Conservation (phyloP, 208 protist species). For the Leptomonas pyrrhocoris region DNA sequence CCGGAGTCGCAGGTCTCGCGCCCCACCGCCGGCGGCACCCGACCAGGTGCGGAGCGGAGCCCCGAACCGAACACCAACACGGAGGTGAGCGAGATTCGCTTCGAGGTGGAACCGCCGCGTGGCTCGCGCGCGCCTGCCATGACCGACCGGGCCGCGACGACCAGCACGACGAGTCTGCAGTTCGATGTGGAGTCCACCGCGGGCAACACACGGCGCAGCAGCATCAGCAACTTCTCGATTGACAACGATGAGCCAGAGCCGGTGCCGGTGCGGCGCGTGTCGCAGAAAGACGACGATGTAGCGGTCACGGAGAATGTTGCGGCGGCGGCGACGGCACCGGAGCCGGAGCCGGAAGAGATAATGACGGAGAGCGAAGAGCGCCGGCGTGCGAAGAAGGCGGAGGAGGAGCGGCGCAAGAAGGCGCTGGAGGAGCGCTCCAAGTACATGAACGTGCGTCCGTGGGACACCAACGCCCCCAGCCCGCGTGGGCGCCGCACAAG, state of each 20-base stretch:
- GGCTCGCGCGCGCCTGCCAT: slow-evolving; percentile 7
- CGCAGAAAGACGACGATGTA: not conserved
- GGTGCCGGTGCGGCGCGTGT: not conserved
- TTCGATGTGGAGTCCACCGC: slow-evolving; percentile 29
- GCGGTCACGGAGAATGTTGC: not conserved
- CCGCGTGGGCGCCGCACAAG: slow-evolving; percentile 30
- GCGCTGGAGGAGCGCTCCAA: slow-evolving; percentile 19
- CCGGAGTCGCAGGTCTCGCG: slow-evolving; percentile 6
- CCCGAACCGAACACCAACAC: not conserved
- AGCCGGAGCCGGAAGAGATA: slow-evolving; percentile 8
- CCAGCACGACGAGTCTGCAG: slow-evolving; percentile 12
- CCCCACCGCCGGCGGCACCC: not conserved
- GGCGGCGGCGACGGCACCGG: no score
- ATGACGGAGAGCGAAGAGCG: slow-evolving; percentile 15
- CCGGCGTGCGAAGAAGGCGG: slow-evolving; percentile 5
- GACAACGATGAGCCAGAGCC: slow-evolving; percentile 15
- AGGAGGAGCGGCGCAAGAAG: slow-evolving; percentile 23
- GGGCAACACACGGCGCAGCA: slow-evolving; percentile 16
- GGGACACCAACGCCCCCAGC: slow-evolving; percentile 21
- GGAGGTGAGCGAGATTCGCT: slow-evolving; percentile 19
- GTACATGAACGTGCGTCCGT: slow-evolving; percentile 27
- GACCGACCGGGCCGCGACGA: not conserved
- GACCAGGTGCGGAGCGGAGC: not conserved
- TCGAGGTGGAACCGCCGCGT: slow-evolving; percentile 15
- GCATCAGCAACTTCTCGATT: slow-evolving; percentile 28